A percentile compares a stretch with the other conserved stretches of the same genome.
These are phyloP conservation scores for Diaporthe ampelina DNA, from an alignment of 2,329 filamentous ascomycete species.

Conservation along the genomic window DNA sequence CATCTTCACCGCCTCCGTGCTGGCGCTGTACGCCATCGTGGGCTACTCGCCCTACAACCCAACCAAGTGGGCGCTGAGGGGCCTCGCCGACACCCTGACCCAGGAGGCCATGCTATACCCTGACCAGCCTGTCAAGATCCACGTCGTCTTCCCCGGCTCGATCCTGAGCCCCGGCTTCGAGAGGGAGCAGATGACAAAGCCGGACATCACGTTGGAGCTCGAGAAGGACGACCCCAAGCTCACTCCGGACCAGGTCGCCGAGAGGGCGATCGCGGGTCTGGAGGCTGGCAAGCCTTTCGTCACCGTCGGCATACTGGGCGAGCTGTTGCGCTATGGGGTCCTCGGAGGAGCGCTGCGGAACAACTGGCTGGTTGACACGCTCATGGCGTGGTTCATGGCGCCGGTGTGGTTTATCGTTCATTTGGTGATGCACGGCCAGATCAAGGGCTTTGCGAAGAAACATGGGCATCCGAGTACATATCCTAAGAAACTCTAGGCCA, in stretches of 20 bases:
- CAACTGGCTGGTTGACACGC: slow-evolving; percentile 71
- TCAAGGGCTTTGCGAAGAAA: slow-evolving; percentile 68
- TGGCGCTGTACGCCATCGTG: slow-evolving; percentile 81
- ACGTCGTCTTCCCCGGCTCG: slow-evolving; percentile 86
- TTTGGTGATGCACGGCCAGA: slow-evolving; percentile 69
- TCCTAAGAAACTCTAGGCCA: slow-evolving; percentile 49
- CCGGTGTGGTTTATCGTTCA: slow-evolving; percentile 72
- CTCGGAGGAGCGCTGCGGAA: slow-evolving; percentile 71
- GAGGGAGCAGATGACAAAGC: slow-evolving; percentile 84
- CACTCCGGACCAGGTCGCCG: slow-evolving; percentile 83
- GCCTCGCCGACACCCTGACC: slow-evolving; percentile 84
- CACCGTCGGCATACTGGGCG: slow-evolving; percentile 79
- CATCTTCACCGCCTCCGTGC: slow-evolving; percentile 86
- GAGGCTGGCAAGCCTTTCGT: slow-evolving; percentile 87
- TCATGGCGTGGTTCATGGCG: slow-evolving; percentile 66
- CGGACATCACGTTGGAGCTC: slow-evolving; percentile 81
- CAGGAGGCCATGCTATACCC: slow-evolving; percentile 92
- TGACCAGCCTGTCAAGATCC: slow-evolving; percentile 76
- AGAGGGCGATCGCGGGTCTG: slow-evolving; percentile 76
- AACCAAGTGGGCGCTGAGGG: slow-evolving; percentile 86
- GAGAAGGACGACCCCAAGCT: slow-evolving; percentile 88
- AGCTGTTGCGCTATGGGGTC: slow-evolving; percentile 75
- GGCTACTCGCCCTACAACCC: slow-evolving; percentile 90
- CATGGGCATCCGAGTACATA: slow-evolving; percentile 71
- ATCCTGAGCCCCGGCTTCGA: slow-evolving; percentile 84